Evolutionary conservation across 192 early-diverging fungal species (phyloP).

Genomic region (Coemansia pectinata): DNA sequence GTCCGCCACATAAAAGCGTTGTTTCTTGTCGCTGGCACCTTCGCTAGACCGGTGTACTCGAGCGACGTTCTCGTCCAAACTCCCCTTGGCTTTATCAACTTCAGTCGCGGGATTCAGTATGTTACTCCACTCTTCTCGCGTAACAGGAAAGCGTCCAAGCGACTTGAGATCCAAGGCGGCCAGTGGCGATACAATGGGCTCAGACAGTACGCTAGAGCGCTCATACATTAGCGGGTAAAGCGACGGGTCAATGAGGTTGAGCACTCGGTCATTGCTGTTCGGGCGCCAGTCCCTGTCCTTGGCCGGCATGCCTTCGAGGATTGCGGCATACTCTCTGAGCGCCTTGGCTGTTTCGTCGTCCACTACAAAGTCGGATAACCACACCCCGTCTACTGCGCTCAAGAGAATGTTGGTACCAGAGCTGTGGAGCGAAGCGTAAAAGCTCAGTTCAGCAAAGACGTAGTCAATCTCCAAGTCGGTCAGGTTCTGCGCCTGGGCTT

Average conservation of each 20-base stretch:
- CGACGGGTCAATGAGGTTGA: slow-evolving; percentile 58
- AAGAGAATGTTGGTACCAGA: slow-evolving; percentile 21
- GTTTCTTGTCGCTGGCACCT: neutral
- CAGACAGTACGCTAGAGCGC: slow-evolving; percentile 12
- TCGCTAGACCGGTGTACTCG: neutral
- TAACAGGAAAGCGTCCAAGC: slow-evolving; percentile 28
- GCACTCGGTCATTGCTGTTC: slow-evolving; percentile 49
- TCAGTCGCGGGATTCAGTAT: neutral
- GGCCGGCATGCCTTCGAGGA: slow-evolving; percentile 38
- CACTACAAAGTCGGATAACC: slow-evolving; percentile 38
- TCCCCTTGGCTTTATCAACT: neutral
- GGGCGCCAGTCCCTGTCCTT: slow-evolving; percentile 50
- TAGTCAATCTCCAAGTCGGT: slow-evolving; percentile 47
- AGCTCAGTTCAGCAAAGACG: slow-evolving; percentile 51
- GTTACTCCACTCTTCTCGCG: slow-evolving; percentile 14
- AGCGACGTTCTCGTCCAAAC: neutral
- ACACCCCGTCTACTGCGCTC: slow-evolving; percentile 38
- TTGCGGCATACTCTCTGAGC: slow-evolving; percentile 25
- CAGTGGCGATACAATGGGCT: slow-evolving; percentile 24
- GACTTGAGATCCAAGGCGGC: slow-evolving; percentile 28
- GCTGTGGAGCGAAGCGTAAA: slow-evolving; percentile 26
- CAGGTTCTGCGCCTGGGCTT: slow-evolving; percentile 24
- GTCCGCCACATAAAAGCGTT: slow-evolving; percentile 5
- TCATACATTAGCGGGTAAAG: slow-evolving; percentile 52
- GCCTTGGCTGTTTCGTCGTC: slow-evolving; percentile 16